Evolutionary conservation across 2,329 filamentous ascomycete species (phyloP), one percentile per base, ranked within the genome.

Genomic region (Epichloe bromicola): DNA sequence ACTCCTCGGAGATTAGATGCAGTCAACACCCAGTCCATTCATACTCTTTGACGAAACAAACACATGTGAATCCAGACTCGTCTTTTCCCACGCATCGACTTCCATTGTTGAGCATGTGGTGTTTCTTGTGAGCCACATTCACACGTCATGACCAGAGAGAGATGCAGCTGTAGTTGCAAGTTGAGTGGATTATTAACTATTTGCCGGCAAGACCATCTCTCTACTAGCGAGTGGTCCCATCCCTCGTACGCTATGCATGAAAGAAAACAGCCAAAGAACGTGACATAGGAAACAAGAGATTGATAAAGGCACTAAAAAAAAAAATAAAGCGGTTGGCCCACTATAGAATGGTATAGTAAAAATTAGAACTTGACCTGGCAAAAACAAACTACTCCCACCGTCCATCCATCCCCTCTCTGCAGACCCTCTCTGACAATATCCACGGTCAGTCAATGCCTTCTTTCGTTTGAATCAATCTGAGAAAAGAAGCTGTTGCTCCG

Each of bases 151-250:
- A 0, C 26, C 26, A 30, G 26, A 11, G 26, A 30, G 1, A 26
- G 23, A 26, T 7, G 30, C 30, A 30, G 30, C 30, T 34, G 30
- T 19, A 36, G 10, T 42, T 40, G 17, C n/a, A 38, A 44, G 12
- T 45, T n/a, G 33, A 45, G 23, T 46, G 41, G 47, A 59, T 56
- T 57, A 58, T 52, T 55, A 56, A n/a, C 55, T 59, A 59, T 57
- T 47, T 53, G 40, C 40, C 47, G 10, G 15, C 26, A 15, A 38
- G 41, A 36, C 42, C 39, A 30, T 50, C 47, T 45, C 49, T 46
- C 42, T 40, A 30, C 23, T 20, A 45, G 48, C 37, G 42, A 51
- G 46, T 38, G 46, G 23, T 49, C 26, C 17, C 40, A 30, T 37
- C 30, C 49, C 46, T 39, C 53, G 47, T 45, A 46, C 56, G 55